Evolutionary conservation across 2,329 filamentous ascomycete species (phyloP), one percentile per base, ranked within the genome.

Genomic region (Monosporascus sp.): DNA sequence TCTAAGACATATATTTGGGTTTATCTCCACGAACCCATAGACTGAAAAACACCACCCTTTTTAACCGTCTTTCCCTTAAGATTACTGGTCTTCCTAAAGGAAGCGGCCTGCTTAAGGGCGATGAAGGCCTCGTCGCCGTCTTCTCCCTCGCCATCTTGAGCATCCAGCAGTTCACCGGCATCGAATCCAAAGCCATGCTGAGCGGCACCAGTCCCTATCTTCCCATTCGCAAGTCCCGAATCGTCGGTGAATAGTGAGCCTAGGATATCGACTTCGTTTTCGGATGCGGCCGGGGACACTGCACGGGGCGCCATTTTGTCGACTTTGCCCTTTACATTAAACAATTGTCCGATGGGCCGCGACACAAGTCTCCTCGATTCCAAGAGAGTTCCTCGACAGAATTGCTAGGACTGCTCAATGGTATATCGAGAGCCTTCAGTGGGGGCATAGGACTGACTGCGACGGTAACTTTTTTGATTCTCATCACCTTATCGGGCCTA

Each of bases 1-100:
- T 45, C 7, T 3, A 11, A 36, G 36, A 38, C 24, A 17, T 9
- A 18, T 5, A 27, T n/a, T 27, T 47, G 6, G 25, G 17, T 20
- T 34, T 37, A 8, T 53, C 44, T 50, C 27, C 20, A 57, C 73
- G 54, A 72, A 85, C 83, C 89, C 92, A 99, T 97, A 47, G 89
- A 87, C 70, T 99, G 94, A 68, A 99, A 99, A 50, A 93, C 94
- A 64, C 94, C 94, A 38, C 92, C 89, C 72, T 97, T 99, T 76
- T 97, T 97, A 34, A 90, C 89, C 3, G 86, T 87, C 57, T 88
- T 88, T 20, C 90, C 89, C 70, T 93, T 94, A 7, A 94, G 62
- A 66, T 92, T 94, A 9, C 87, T 81, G 1, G 83, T 77, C 67
- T 97, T 97, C 56, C 93, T 80, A 67, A 97, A 97, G 5, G 89